These are phyloP conservation scores for Lophium mytilinum DNA, from an alignment of 495 filamentous ascomycete species.

Conservation along the genomic window DNA sequence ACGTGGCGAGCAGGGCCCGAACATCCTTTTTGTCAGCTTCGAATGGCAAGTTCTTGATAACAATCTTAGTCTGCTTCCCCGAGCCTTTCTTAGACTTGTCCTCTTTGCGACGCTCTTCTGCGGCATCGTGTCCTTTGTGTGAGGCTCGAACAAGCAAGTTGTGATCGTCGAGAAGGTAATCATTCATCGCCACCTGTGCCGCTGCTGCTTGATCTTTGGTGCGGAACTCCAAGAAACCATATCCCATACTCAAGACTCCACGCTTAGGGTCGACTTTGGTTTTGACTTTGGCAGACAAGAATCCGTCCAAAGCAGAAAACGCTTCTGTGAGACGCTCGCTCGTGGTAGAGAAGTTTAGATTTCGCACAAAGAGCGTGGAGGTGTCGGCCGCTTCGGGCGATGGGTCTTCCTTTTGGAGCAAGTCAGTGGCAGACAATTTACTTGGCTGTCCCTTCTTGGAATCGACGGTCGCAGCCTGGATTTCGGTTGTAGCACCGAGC, in stretches of 20 bases:
- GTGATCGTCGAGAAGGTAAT: slow-evolving; percentile 76
- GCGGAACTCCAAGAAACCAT: slow-evolving; percentile 86
- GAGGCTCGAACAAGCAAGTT: slow-evolving; percentile 73
- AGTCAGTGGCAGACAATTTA: slow-evolving; percentile 48
- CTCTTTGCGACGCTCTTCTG: slow-evolving; percentile 71
- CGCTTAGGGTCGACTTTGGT: slow-evolving; percentile 73
- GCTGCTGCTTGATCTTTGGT: slow-evolving; percentile 67
- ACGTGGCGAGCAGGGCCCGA: slow-evolving; percentile 71
- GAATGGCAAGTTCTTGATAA: slow-evolving; percentile 98
- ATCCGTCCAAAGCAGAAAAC: slow-evolving; percentile 77
- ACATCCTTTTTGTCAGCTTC: slow-evolving; percentile 90
- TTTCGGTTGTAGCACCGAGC: neutral
- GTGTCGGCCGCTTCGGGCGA: slow-evolving; percentile 49
- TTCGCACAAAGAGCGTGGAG: slow-evolving; percentile 81
- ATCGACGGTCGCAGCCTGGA: no score
- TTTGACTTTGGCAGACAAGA: slow-evolving; percentile 74
- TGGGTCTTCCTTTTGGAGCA: slow-evolving; percentile 41
- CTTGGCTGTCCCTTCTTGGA: neutral
- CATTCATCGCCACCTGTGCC: slow-evolving; percentile 77
- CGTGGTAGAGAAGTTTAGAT: slow-evolving; percentile 87
- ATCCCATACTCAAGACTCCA: slow-evolving; percentile 79
- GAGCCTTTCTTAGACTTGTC: slow-evolving; percentile 71
- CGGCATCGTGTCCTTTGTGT: slow-evolving; percentile 77
- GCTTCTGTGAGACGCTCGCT: slow-evolving; percentile 60
- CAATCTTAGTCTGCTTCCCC: slow-evolving; percentile 74